phyloP scores from a whole-genome alignment of 1,284 basidiomycete genomes.

The Boletus semigastroideus region DNA sequence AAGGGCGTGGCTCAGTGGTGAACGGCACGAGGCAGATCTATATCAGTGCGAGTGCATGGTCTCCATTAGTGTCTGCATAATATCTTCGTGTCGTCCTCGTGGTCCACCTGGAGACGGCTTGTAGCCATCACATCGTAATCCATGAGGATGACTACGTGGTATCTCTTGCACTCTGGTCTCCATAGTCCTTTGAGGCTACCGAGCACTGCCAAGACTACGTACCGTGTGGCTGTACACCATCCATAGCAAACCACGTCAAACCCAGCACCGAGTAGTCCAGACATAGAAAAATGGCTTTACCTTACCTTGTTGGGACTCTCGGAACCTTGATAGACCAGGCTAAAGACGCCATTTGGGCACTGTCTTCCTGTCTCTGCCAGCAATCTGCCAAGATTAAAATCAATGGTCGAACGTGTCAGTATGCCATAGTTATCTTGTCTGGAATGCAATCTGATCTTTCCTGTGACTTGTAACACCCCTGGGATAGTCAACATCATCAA shows the following conservation, averaged over 20 bases:
- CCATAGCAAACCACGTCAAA: too few species aligned
- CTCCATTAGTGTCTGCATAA: conserved; percentile 12
- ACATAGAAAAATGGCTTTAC: conserved; percentile 26
- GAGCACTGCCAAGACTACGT: not conserved
- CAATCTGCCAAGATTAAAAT: conserved; percentile 87
- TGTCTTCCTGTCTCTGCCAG: conserved; percentile 78
- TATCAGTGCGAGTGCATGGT: conserved; percentile 16
- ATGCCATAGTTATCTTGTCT: conserved; percentile 1
- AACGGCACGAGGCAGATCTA: conserved; percentile 27
- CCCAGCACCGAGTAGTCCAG: not conserved
- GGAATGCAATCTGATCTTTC: conserved; percentile 1
- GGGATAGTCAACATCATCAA: conserved; percentile 79
- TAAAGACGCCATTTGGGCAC: conserved; percentile 76
- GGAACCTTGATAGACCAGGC: conserved; percentile 71
- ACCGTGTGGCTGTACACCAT: conserved; percentile 19
- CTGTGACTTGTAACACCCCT: conserved; percentile 4
- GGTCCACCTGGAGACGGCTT: conserved; percentile 13
- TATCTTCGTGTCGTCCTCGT: not conserved
- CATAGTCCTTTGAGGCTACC: not conserved
- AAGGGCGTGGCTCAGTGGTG: not conserved
- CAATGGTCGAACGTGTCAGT: conserved; percentile 87
- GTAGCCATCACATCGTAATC: conserved; percentile 1
- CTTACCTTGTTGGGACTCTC: conserved; percentile 41
- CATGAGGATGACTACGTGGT: not conserved
- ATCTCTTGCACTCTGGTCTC: not conserved